These are phyloP conservation scores for Lachnellula suecica DNA, from an alignment of 2,329 filamentous ascomycete species.

Conservation along the genomic window DNA sequence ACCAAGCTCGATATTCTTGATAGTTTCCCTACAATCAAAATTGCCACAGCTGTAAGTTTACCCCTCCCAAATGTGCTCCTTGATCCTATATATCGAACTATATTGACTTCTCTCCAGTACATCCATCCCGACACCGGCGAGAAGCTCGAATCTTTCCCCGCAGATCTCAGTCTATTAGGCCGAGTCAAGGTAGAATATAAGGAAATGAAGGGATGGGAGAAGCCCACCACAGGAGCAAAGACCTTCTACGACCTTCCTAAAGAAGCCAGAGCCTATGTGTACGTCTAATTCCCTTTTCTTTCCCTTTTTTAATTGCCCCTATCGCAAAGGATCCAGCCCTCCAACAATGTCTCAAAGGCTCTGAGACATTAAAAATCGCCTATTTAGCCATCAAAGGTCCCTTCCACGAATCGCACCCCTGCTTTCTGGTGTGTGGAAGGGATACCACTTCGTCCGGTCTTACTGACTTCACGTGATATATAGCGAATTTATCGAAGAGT, in stretches of 20 bases:
- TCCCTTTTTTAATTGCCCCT: background rate
- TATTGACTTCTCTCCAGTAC: too few species aligned
- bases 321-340: too few species aligned
- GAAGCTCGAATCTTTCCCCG: slow-evolving; percentile 61
- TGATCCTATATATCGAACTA: too few species aligned
- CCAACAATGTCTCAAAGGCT: background rate
- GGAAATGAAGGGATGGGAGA: slow-evolving; percentile 69
- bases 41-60: slow-evolving; percentile 56
- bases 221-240: slow-evolving; percentile 55
- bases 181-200: slow-evolving; percentile 65
- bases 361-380: too few species aligned
- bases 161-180: slow-evolving; percentile 57
- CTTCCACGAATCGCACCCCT: too few species aligned
- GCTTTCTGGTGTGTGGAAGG: background rate
- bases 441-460: background rate
- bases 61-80: background rate
- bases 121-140: slow-evolving; percentile 40
- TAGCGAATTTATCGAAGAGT: slow-evolving; percentile 44
- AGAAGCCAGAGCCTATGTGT: slow-evolving; percentile 63
- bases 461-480: slow-evolving; percentile 1
- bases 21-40: slow-evolving; percentile 71
- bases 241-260: slow-evolving; percentile 62
- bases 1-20: slow-evolving; percentile 71
- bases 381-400: too few species aligned
- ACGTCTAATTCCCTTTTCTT: background rate